Evolutionary conservation across 164 flowering plant genomes (phyloP), one percentile per base, ranked within the genome.

Genomic region (Akebia trifoliata): DNA sequence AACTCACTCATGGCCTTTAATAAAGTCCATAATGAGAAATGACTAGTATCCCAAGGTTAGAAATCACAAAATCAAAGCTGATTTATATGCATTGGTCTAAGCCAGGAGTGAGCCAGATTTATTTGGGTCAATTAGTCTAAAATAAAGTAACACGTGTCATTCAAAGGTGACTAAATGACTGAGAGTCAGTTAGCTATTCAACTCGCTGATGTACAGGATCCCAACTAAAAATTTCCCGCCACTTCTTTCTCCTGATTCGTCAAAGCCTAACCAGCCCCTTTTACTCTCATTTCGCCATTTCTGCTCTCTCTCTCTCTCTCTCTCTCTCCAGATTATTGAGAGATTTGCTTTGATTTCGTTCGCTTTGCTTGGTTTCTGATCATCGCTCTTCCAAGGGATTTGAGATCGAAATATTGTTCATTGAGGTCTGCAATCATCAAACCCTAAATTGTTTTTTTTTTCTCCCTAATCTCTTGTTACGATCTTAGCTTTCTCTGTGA

Each of bases 161-260:
- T n/a, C n/a, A n/a, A n/a, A n/a, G n/a, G n/a, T 40, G 44, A 40
- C 44, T 20, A 20, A 40, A 40, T n/a, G 44, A 40, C 17, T 11
- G 40, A 37, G n/a, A 43, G 21, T 43, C 47, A 25, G 12, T 44
- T 21, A 44, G 9, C 8, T 7, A 44, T 7, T 12, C 48, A 9
- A 5, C 48, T 44, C 25, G 14, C 10, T 24, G 26, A 18, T 18
- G 47, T 44, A 44, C 28, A 44, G 14, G 25, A 20, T n/a, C 12
- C 26, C 12, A 39, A 39, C 43, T 29, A 44, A 44, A 38, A 24
- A 21, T 24, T 53, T 53, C 56, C 44, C 56, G 56, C 56, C 56
- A n/a, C n/a, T n/a, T n/a, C n/a, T n/a, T n/a, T n/a, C n/a, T n/a
- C n/a, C n/a, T n/a, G n/a, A n/a, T n/a, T 21, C 21, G 8, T 38